A percentile compares a stretch with the other conserved stretches of the same genome.
These are phyloP conservation scores for Arctium minus DNA, from an alignment of 129 eudicot genomes.

Conservation along the genomic window DNA sequence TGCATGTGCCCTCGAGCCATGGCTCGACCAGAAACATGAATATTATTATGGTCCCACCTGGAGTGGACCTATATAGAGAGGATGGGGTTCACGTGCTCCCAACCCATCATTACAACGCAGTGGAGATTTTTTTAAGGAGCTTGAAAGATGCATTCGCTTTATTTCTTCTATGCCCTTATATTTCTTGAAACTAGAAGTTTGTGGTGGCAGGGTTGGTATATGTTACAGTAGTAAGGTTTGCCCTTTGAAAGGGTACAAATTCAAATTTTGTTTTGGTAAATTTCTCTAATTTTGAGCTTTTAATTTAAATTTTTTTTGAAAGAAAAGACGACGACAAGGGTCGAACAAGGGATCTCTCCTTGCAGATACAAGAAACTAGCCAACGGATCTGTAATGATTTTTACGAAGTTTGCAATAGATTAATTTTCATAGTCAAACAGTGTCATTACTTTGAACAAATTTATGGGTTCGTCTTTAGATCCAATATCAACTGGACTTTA, in stretches of 20 bases:
- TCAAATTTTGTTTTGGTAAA: neutral
- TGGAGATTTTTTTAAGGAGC: neutral
- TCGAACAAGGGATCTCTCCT: neutral
- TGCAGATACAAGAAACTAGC: neutral
- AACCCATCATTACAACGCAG: neutral
- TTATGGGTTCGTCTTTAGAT: too few relatives aligned
- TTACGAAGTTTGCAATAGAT: neutral
- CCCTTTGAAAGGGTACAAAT: neutral
- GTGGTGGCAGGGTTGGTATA: neutral
- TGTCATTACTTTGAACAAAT: too few relatives aligned
- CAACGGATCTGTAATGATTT: neutral
- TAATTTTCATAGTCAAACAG: neutral
- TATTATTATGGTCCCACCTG: neutral
- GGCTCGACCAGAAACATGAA: neutral
- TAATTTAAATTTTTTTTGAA: too few relatives aligned
- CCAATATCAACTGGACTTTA: too few relatives aligned
- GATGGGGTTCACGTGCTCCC: neutral
- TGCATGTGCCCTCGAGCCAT: neutral
- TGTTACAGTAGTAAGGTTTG: neutral
- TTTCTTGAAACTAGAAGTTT: neutral
- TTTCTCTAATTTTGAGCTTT: neutral
- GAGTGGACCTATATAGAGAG: neutral
- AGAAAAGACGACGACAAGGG: neutral
- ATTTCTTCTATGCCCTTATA: too few relatives aligned
- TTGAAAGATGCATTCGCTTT: neutral